Percentiles rank a stretch among this genome's conserved stretches.
Conservation (phyloP, 495 filamentous ascomycete genomes). For the Monascus purpureus region DNA sequence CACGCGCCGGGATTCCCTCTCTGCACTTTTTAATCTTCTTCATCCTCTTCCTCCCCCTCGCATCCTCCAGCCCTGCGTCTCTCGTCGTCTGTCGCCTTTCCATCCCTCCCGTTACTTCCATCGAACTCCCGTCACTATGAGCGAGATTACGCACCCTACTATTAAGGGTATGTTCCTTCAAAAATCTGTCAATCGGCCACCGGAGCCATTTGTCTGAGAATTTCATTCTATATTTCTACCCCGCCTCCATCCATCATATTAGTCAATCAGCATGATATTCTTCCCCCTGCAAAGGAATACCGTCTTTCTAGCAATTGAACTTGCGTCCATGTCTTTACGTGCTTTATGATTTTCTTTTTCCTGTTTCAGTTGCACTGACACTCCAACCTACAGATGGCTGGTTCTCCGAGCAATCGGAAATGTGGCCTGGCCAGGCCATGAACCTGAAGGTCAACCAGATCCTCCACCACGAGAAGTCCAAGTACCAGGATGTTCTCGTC, state of each 20-base stretch:
- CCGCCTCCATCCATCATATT: slow-evolving; percentile 6
- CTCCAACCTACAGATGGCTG: slow-evolving; percentile 67
- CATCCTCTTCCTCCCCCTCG: slow-evolving; percentile 7
- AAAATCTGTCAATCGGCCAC: too few relatives aligned
- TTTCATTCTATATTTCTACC: slow-evolving; percentile 7
- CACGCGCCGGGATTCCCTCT: too few relatives aligned
- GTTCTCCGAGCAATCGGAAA: slow-evolving; percentile 94
- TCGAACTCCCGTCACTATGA: slow-evolving; percentile 27
- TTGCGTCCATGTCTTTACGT: not conserved
- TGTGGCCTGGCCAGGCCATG: slow-evolving; percentile 99
- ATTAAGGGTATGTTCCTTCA: slow-evolving; percentile 39
- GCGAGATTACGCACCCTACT: slow-evolving; percentile 44
- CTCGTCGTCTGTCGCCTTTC: not conserved
- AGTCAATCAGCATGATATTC: too few relatives aligned
- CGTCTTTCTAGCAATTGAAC: too few relatives aligned
- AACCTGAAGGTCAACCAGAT: slow-evolving; percentile 95
- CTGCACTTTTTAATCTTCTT: too few relatives aligned
- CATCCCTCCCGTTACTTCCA: slow-evolving; percentile 8
- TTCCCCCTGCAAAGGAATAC: too few relatives aligned
- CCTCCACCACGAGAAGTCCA: slow-evolving; percentile 95
- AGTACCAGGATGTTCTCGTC: slow-evolving; percentile 97
- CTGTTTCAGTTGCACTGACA: slow-evolving; percentile 1
- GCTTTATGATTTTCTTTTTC: slow-evolving; percentile 1
- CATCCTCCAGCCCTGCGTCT: not conserved
- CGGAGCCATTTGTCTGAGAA: too few relatives aligned